Evolutionary conservation across 2,329 filamentous ascomycete species (phyloP), one percentile per base, ranked within the genome.

Genomic region (Beauveria pseudobassiana): DNA sequence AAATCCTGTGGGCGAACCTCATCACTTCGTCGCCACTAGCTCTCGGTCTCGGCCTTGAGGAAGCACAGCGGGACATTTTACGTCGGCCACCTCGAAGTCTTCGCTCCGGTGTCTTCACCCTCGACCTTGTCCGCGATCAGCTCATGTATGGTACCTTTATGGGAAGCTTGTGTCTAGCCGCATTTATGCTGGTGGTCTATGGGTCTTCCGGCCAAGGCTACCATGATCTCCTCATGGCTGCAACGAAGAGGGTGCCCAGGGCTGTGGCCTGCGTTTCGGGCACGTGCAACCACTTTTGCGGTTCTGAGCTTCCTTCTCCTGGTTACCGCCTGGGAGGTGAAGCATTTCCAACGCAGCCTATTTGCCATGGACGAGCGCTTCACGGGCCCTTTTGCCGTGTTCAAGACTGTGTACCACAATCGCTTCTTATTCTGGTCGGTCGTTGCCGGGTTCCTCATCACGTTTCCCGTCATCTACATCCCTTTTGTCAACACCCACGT

Each of bases 1-100:
- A 91, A 69, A 89, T 90, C 68, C 81, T 91, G 38, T 91, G 88
- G 88, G 86, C 88, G 64, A 91, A 90, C 70, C 84, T 91, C 69
- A 82, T 90, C 59, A 91, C 88, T 1, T 89, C 86, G 1, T 88
- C 85, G 7, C 83, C 89, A 66, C 80, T 89, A 1, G 88, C 88
- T 48, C 84, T 91, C 67, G 88, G 88, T 59, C 80, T 91, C 0
- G 88, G 88, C 6, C 83, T 90, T 63, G 88, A 91, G 69, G 80
- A 85, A 62, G 86, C 87, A 0, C 82, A 86, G 38, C 83, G 85
- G 0, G 87, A 90, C 70, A 84, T 91, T 64, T 83, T 90, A 69
- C 71, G 77, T 6, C 84, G 87, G 0, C 85, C 86, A 1, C 88
- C 88, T 7, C 85, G 87, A 64, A 79, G 79, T 65, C 76, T 87